A percentile compares a stretch with the other conserved stretches of the same genome.
These are phyloP conservation scores for Tricholoma flavovirens DNA, from an alignment of 768 basidiomycete species.

Conservation along the genomic window DNA sequence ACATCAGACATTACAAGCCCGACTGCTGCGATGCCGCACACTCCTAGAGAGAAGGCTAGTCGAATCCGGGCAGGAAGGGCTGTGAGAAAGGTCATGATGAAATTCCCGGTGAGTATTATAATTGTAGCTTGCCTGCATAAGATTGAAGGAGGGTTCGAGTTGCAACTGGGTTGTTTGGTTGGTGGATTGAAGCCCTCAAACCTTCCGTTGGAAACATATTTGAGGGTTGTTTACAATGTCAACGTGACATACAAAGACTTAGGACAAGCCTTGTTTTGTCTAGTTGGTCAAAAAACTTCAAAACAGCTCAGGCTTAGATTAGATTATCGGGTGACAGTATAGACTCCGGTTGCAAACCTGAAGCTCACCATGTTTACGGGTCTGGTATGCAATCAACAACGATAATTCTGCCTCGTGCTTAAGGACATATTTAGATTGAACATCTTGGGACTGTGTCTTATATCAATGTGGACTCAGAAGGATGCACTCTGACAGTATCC, in stretches of 20 bases:
- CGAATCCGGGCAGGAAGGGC: slow-evolving; percentile 52
- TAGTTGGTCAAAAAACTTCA: background rate
- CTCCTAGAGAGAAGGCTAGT: slow-evolving; percentile 42
- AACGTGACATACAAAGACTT: too few species aligned
- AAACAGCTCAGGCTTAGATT: background rate
- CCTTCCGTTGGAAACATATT: background rate
- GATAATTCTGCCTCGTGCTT: background rate
- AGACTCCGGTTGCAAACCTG: too few species aligned
- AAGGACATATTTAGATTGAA: slow-evolving; percentile 60
- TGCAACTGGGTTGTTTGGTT: slow-evolving; percentile 11
- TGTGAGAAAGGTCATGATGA: slow-evolving; percentile 19
- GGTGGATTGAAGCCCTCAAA: slow-evolving; percentile 1
- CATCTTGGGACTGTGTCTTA: slow-evolving; percentile 72
- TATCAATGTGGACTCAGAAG: slow-evolving; percentile 60
- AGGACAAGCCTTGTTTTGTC: slow-evolving; percentile 2
- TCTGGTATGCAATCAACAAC: slow-evolving; percentile 43
- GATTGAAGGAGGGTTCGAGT: slow-evolving; percentile 33
- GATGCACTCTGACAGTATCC: too few species aligned
- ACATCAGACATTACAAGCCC: slow-evolving; percentile 48
- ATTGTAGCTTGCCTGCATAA: slow-evolving; percentile 26
- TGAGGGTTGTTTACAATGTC: too few species aligned
- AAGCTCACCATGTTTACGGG: slow-evolving; percentile 78
- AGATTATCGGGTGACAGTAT: too few species aligned
- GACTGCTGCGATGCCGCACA: slow-evolving; percentile 39
- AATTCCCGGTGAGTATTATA: background rate